Evolutionary conservation across 148 eudicot species (phyloP).

Genomic region (Chenopodium berlandieri): DNA sequence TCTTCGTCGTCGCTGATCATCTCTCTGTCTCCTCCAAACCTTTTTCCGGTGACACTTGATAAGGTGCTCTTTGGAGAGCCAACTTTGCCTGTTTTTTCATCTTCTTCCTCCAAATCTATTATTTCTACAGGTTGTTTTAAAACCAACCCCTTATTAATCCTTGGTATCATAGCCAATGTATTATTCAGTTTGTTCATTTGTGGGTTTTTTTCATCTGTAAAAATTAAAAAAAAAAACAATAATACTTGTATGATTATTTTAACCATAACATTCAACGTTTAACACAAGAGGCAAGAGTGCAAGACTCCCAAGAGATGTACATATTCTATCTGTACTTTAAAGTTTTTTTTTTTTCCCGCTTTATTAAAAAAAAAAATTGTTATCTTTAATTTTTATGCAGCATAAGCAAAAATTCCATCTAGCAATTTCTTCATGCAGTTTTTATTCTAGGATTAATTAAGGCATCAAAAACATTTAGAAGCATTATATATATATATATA

Average conservation of each 20-base stretch:
- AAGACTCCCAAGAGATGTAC: too few relatives aligned
- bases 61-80: conserved; percentile 77
- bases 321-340: too few relatives aligned
- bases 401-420: background rate
- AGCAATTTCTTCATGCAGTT: background rate
- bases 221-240: background rate
- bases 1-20: conserved; percentile 33
- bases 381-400: too few relatives aligned
- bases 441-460: background rate
- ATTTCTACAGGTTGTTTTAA: conserved; percentile 32
- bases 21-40: conserved; percentile 38
- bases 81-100: conserved; percentile 31
- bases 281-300: too few relatives aligned
- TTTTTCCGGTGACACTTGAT: conserved; percentile 53
- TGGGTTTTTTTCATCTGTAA: conserved; percentile 17
- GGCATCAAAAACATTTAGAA: too few relatives aligned
- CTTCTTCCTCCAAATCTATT: conserved; percentile 37
- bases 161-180: conserved; percentile 15
- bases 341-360: too few relatives aligned
- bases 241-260: too few relatives aligned
- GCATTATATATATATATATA: too few relatives aligned
- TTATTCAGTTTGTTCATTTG: conserved; percentile 13
- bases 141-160: conserved; percentile 20
- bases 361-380: too few relatives aligned
- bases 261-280: too few relatives aligned